Evolutionary conservation across 305 asterid genomes (phyloP).

Genomic region (Coffea humblotiana): DNA sequence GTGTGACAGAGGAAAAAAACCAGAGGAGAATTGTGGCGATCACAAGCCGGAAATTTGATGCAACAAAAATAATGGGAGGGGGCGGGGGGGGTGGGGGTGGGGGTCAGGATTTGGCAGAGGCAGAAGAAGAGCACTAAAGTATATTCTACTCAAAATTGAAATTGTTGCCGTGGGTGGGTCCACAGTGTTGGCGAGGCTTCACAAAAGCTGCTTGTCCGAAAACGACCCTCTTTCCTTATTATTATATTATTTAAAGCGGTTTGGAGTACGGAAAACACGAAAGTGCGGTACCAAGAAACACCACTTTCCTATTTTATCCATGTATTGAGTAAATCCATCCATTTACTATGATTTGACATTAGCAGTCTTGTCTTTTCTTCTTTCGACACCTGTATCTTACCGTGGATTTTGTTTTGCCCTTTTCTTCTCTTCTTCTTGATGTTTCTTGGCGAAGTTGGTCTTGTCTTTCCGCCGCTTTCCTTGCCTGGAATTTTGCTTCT

Average conservation of each 20-base stretch:
- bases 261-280: no score
- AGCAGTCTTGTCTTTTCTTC: background rate
- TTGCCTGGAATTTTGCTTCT: background rate
- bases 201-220: conserved; percentile 7
- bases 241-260: background rate
- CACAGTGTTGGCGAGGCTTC: conserved; percentile 10
- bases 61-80: background rate
- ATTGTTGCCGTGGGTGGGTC: conserved; percentile 5
- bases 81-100: background rate
- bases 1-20: background rate
- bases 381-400: background rate
- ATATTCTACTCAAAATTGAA: conserved; percentile 16
- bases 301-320: background rate
- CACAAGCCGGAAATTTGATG: background rate
- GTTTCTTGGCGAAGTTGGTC: background rate
- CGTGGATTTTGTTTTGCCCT: background rate
- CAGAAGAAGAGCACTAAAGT: conserved; percentile 25
- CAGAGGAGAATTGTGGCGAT: conserved; percentile 2
- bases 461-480: background rate
- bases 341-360: background rate
- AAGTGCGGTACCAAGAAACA: no score
- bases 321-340: background rate
- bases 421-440: no score
- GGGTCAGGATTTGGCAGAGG: conserved; percentile 12
- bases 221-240: conserved; percentile 22